Base-by-base conservation (phyloP, 768 basidiomycete species). In the Phlebiopsis gigantea region DNA sequence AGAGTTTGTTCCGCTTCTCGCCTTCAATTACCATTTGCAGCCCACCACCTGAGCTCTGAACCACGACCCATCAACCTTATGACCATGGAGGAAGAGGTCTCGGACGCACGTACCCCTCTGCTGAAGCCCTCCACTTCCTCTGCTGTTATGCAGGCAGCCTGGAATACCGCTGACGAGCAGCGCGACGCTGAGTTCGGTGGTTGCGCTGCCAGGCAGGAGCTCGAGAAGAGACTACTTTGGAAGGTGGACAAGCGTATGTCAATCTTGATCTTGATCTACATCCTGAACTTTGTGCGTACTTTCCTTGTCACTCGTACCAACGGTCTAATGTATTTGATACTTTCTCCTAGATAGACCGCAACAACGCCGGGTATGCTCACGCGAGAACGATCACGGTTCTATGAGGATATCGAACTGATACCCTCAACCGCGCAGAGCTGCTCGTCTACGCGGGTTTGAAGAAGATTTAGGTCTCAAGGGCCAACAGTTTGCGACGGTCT, bases 361-460 rank as follows among this genome's bases (percentile, higher is more conserved):
- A 88, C 63, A 88, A 88, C 63, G 85, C 77, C 34, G 74, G 79
- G 85, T 87, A 69, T 57, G 75, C 34, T 9, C 34, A 39, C 12
- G n/a, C n/a, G n/a, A n/a, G n/a, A n/a, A n/a, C n/a, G 34, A 2
- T 39, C 8, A 3, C 44, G 3, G 14, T 25, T 19, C 19, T 45
- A 45, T 15, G 2, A 45, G 19, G n/a, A 45, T 19, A 12, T 19
- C 12, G 28, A 48, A 12, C 15, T 15, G 8, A 17, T 48, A 15
- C 22, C 14, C 19, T 48, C 46, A 15, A n/a, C 24, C 5, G 10
- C 14, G 4, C 2, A 26, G 88, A 39, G 88, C 86, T 15, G 89
- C 88, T 21, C 78, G 89, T 47, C 72, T 89, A 43, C 77, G 81
- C 25, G 89, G 88, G 0, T 87, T 90, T 55, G 84, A 88, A 65